phyloP scores from a whole-genome alignment of 495 filamentous ascomycete genomes.

The Penicillium coffeae region DNA sequence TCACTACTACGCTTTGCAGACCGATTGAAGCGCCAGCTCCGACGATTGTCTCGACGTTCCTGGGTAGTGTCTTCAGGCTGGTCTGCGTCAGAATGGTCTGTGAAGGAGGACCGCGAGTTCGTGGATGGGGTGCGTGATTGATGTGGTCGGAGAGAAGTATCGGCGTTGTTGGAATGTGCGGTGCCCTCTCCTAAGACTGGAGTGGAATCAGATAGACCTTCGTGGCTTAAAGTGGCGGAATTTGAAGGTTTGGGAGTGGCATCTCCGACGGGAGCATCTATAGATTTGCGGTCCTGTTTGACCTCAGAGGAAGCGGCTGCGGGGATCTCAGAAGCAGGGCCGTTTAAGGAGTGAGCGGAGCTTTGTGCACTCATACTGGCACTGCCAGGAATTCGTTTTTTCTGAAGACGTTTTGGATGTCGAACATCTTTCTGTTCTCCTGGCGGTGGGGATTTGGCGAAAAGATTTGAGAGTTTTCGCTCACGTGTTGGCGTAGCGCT shows the following conservation, averaged over 20 bases:
- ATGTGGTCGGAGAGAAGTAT: conserved; percentile 57
- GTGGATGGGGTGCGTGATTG: conserved; percentile 65
- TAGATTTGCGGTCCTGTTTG: conserved; percentile 10
- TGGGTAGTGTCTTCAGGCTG: conserved; percentile 57
- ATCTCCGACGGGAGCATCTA: conserved; percentile 25
- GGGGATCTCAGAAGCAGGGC: conserved; percentile 27
- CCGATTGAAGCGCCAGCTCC: conserved; percentile 67
- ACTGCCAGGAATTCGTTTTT: conserved; percentile 71
- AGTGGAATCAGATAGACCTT: conserved; percentile 18
- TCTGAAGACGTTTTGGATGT: conserved; percentile 80
- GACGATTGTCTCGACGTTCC: conserved; percentile 59
- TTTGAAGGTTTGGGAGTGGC: conserved; percentile 30
- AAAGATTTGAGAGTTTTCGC: conserved; percentile 63
- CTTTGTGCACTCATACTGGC: conserved; percentile 80
- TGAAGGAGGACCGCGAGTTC: conserved; percentile 68
- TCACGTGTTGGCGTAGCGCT: conserved; percentile 65
- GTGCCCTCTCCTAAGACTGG: conserved; percentile 17
- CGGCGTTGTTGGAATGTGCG: conserved; percentile 25
- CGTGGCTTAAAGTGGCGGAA: conserved; percentile 17
- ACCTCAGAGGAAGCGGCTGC: conserved; percentile 15
- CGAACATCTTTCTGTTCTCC: conserved; percentile 55
- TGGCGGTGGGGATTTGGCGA: conserved; percentile 59
- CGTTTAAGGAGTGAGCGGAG: conserved; percentile 68
- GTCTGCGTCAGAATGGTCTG: conserved; percentile 74
- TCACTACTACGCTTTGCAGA: conserved; percentile 53